Evolutionary conservation across 2,329 filamentous ascomycete species (phyloP).

Genomic region (Alternaria panax): DNA sequence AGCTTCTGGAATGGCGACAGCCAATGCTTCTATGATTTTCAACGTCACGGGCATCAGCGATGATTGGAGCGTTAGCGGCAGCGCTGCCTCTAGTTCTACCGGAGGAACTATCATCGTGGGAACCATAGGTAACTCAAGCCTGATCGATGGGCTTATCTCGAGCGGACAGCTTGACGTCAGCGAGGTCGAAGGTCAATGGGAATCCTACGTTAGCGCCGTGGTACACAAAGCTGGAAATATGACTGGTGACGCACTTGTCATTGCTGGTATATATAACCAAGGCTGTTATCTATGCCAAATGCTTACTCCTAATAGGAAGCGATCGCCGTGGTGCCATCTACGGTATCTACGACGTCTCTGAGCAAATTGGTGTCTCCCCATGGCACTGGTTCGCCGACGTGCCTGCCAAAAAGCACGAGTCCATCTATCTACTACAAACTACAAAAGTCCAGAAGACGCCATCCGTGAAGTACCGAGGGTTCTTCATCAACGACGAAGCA

Average conservation of each 20-base stretch:
- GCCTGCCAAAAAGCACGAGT: slow-evolving; percentile 58
- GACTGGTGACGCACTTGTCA: slow-evolving; percentile 66
- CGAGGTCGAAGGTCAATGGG: slow-evolving; percentile 69
- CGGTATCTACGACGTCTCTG: slow-evolving; percentile 73
- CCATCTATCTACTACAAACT: slow-evolving; percentile 63
- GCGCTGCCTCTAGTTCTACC: slow-evolving; percentile 13
- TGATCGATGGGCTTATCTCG: slow-evolving; percentile 66
- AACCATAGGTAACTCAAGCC: slow-evolving; percentile 69
- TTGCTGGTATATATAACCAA: slow-evolving; percentile 58
- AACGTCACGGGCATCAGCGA: slow-evolving; percentile 51
- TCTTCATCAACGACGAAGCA: slow-evolving; percentile 76
- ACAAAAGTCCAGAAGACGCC: slow-evolving; percentile 67
- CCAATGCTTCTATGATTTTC: slow-evolving; percentile 53
- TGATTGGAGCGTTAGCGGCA: slow-evolving; percentile 43
- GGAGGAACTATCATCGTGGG: slow-evolving; percentile 69
- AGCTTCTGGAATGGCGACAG: slow-evolving; percentile 62
- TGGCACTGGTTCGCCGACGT: slow-evolving; percentile 75
- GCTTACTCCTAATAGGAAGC: slow-evolving; percentile 50
- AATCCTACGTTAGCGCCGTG: slow-evolving; percentile 69
- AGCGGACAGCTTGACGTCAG: slow-evolving; percentile 65
- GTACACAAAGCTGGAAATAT: slow-evolving; percentile 65
- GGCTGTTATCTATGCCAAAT: background rate
- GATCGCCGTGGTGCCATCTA: slow-evolving; percentile 73
- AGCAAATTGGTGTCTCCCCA: slow-evolving; percentile 76
- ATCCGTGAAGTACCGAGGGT: slow-evolving; percentile 71